A percentile compares a stretch with the other conserved stretches of the same genome.
Conservation (phyloP, 495 filamentous ascomycete species). For the Staphylotrichum tortipilum region DNA sequence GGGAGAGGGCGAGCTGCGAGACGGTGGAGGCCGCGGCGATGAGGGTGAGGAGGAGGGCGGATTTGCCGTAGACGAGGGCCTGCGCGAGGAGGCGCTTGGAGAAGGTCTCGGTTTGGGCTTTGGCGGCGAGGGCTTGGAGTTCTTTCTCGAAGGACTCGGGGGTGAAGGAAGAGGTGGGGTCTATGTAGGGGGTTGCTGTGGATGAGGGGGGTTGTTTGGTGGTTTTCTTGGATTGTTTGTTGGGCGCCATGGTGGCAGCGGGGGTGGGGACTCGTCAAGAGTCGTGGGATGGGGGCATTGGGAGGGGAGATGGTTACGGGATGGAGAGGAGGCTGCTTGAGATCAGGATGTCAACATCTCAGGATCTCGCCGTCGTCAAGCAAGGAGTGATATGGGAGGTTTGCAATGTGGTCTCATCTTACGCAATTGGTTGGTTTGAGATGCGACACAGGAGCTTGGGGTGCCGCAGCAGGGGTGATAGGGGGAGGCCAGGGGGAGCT, state of each 20-base stretch:
- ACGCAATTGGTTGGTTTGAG: conserved; percentile 10
- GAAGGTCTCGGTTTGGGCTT: conserved; percentile 42
- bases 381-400: no score
- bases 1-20: conserved; percentile 66
- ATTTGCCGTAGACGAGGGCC: conserved; percentile 31
- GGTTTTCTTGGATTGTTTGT: neutral
- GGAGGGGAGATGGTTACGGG: neutral
- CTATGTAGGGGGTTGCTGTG: conserved; percentile 2
- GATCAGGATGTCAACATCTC: neutral
- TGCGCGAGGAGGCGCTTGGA: conserved; percentile 26
- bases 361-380: neutral
- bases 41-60: conserved; percentile 48
- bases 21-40: conserved; percentile 66
- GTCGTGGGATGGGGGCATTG: conserved; percentile 1
- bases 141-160: conserved; percentile 44
- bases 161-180: conserved; percentile 26
- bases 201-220: neutral
- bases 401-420: conserved; percentile 17
- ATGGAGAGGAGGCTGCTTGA: neutral
- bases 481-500: neutral
- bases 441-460: conserved; percentile 10
- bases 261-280: neutral
- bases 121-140: conserved; percentile 39
- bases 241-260: conserved; percentile 8
- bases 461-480: conserved; percentile 1